phyloP scores from a whole-genome alignment of 257 asterid species.

The Solanum piurae region DNA sequence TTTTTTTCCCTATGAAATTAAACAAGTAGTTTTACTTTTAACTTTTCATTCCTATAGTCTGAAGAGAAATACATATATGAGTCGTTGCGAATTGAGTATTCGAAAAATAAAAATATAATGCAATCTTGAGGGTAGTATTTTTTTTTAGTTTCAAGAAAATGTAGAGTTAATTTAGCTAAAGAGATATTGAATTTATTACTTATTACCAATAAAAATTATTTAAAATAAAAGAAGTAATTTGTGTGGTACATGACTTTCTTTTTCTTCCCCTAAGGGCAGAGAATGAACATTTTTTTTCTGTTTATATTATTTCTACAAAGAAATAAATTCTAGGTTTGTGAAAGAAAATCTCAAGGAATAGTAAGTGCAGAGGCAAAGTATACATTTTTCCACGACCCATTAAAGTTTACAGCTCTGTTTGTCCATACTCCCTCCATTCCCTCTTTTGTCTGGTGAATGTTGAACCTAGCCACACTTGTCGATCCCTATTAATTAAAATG shows the following conservation, averaged over 20 bases:
- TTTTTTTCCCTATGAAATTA: not conserved
- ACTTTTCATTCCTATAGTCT: too few relatives aligned
- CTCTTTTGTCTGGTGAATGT: not conserved
- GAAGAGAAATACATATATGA: too few relatives aligned
- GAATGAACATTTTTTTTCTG: conserved; percentile 12
- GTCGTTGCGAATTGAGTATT: too few relatives aligned
- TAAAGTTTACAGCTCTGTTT: conserved; percentile 49
- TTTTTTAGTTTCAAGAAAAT: not conserved
- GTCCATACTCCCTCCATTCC: conserved; percentile 2
- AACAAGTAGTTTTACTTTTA: not conserved
- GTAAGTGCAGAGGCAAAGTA: conserved; percentile 1
- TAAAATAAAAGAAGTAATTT: not conserved
- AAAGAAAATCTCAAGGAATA: conserved; percentile 24
- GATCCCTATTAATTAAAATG: not conserved
- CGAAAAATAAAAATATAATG: not conserved
- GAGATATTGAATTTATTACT: not conserved
- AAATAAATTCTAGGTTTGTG: conserved; percentile 51
- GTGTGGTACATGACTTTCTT: not conserved
- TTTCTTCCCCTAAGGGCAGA: not conserved
- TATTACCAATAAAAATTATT: not conserved
- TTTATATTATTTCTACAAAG: conserved; percentile 25
- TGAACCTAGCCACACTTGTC: not conserved
- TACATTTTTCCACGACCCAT: conserved; percentile 29
- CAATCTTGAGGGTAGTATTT: not conserved
- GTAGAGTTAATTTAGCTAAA: not conserved